Percentiles rank a stretch among this genome's conserved stretches.
These are phyloP conservation scores for Aspergillus diversus DNA, from an alignment of 495 filamentous ascomycete genomes.

Conservation along the genomic window DNA sequence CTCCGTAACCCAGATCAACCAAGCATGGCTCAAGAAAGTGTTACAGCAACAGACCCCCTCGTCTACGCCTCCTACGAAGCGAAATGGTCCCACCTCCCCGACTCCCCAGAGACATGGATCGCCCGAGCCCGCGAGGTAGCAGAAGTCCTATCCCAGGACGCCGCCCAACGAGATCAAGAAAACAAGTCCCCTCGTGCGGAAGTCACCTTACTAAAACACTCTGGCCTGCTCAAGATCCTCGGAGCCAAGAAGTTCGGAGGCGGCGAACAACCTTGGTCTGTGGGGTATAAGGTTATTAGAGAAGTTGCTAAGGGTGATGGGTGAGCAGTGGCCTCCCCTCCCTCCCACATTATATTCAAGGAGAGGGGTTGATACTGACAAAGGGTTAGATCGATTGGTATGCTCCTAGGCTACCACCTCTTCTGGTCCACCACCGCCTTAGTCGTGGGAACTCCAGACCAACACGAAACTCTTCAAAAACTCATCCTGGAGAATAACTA, in stretches of 20 bases:
- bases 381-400: constrained; percentile 49
- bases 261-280: constrained; percentile 58
- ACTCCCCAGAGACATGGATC: constrained; percentile 51
- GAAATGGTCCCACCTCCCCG: constrained; percentile 51
- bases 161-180: constrained; percentile 54
- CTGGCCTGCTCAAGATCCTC: constrained; percentile 58
- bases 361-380: no score
- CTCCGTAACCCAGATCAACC: background rate
- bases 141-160: constrained; percentile 56
- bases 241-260: constrained; percentile 60
- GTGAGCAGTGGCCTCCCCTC: constrained; percentile 21
- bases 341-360: background rate
- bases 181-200: constrained; percentile 61
- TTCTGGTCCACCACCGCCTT: constrained; percentile 61
- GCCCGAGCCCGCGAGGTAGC: constrained; percentile 55
- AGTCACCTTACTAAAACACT: constrained; percentile 58
- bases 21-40: constrained; percentile 10
- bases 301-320: constrained; percentile 64
- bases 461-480: constrained; percentile 54
- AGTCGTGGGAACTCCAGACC: constrained; percentile 58
- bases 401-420: constrained; percentile 64
- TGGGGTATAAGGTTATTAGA: constrained; percentile 59
- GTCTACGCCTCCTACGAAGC: constrained; percentile 53
- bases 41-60: constrained; percentile 50
- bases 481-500: constrained; percentile 61